These are phyloP conservation scores for Scutellaria barbata DNA, from an alignment of 257 asterid genomes.

Conservation along the genomic window DNA sequence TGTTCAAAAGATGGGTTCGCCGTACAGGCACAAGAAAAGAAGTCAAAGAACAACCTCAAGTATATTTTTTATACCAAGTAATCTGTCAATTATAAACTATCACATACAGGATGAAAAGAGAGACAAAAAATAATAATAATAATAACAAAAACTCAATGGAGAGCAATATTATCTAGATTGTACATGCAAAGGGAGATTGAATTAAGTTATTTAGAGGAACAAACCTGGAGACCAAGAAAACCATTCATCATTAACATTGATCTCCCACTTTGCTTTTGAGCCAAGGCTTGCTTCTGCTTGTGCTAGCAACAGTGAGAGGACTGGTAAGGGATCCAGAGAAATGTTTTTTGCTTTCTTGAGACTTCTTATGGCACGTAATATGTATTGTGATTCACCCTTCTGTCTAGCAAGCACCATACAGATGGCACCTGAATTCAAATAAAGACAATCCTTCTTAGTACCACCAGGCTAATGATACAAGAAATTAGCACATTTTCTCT, in stretches of 20 bases:
- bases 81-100: background rate
- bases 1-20: background rate
- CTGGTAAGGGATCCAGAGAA: conserved; percentile 59
- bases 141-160: background rate
- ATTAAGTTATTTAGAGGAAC: conserved; percentile 19
- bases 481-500: too few relatives aligned
- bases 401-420: conserved; percentile 91
- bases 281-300: conserved; percentile 97
- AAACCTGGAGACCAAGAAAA: conserved; percentile 88
- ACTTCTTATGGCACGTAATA: conserved; percentile 70
- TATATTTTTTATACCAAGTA: background rate
- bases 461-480: too few relatives aligned
- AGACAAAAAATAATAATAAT: background rate
- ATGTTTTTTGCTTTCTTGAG: conserved; percentile 69
- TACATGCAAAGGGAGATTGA: conserved; percentile 1
- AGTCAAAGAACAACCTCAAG: background rate
- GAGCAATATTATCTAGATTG: conserved; percentile 17
- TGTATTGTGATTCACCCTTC: conserved; percentile 69
- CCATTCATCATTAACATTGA: conserved; percentile 75
- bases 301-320: conserved; percentile 70
- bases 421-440: conserved; percentile 62
- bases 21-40: too few relatives aligned
- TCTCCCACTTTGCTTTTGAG: conserved; percentile 73
- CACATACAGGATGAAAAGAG: background rate
- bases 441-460: background rate